phyloP scores from a whole-genome alignment of 2,329 filamentous ascomycete species.

The Sarocladium brachiariae region DNA sequence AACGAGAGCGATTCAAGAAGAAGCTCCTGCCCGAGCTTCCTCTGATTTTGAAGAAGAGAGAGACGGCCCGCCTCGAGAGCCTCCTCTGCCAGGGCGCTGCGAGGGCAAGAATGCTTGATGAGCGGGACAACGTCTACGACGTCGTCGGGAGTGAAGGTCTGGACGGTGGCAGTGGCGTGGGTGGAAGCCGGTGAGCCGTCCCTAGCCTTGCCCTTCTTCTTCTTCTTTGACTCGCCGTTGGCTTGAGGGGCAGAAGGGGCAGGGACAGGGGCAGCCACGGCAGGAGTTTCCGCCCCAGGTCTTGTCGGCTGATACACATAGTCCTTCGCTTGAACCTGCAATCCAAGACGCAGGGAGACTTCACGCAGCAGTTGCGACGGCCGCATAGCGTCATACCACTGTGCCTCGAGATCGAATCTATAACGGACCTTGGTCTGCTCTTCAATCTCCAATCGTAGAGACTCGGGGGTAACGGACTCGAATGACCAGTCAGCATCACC shows the following conservation, averaged over 20 bases:
- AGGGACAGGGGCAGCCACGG: slow-evolving; percentile 27
- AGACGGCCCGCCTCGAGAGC: slow-evolving; percentile 92
- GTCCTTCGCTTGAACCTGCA: slow-evolving; percentile 74
- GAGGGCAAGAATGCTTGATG: slow-evolving; percentile 88
- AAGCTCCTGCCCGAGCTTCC: slow-evolving; percentile 91
- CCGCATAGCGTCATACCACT: slow-evolving; percentile 63
- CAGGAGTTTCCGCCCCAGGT: slow-evolving; percentile 19
- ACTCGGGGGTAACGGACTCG: slow-evolving; percentile 68
- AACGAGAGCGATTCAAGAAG: slow-evolving; percentile 92
- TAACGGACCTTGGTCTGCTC: slow-evolving; percentile 68
- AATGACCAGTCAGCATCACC: slow-evolving; percentile 77
- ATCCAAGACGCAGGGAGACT: slow-evolving; percentile 77
- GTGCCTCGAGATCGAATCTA: slow-evolving; percentile 62
- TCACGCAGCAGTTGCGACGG: slow-evolving; percentile 84
- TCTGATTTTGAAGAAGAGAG: slow-evolving; percentile 91
- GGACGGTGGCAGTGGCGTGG: slow-evolving; percentile 27
- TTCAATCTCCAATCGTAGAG: slow-evolving; percentile 61
- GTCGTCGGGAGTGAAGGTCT: slow-evolving; percentile 70
- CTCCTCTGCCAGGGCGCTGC: slow-evolving; percentile 88
- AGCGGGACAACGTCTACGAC: slow-evolving; percentile 89
- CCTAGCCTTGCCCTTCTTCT: slow-evolving; percentile 56
- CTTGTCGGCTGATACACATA: slow-evolving; percentile 30
- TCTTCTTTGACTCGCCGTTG: slow-evolving; percentile 43
- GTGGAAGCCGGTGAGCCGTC: slow-evolving; percentile 45
- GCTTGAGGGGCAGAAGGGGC: slow-evolving; percentile 21